Percentiles rank a stretch among this genome's conserved stretches.
Conservation (phyloP, 2,329 filamentous ascomycete species). For the Sarocladium kiliense region DNA sequence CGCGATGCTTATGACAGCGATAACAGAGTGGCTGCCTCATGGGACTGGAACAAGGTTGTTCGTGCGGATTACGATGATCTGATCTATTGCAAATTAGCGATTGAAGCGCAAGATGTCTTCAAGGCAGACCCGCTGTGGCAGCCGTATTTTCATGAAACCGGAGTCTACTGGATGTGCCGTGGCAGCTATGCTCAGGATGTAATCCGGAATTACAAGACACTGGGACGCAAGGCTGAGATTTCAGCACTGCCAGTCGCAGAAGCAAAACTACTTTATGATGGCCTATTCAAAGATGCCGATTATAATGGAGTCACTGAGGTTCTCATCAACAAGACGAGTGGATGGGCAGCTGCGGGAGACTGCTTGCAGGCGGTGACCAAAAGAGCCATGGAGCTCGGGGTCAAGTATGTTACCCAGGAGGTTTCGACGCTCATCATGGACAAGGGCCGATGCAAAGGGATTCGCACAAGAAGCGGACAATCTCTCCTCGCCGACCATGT, state of each 20-base stretch:
- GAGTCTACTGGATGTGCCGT: conserved; percentile 52
- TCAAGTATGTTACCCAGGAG: conserved; percentile 53
- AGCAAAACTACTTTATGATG: conserved; percentile 46
- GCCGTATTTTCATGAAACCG: conserved; percentile 53
- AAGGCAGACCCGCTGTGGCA: conserved; percentile 50
- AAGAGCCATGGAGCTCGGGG: conserved; percentile 47
- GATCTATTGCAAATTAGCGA: conserved; percentile 57
- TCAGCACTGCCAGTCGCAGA: conserved; percentile 40
- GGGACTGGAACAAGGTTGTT: conserved; percentile 70
- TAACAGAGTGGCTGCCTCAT: conserved; percentile 54
- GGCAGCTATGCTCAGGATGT: conserved; percentile 46
- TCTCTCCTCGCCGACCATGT: conserved; percentile 43
- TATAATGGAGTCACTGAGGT: conserved; percentile 55
- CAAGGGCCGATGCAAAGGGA: conserved; percentile 37
- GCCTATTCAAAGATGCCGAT: conserved; percentile 55
- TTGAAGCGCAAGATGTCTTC: conserved; percentile 62
- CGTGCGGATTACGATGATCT: conserved; percentile 63
- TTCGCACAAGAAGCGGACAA: conserved; percentile 39
- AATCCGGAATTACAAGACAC: conserved; percentile 44
- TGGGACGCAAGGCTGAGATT: conserved; percentile 34
- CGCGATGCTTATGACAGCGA: conserved; percentile 45
- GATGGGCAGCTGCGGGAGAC: conserved; percentile 60
- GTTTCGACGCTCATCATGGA: conserved; percentile 44
- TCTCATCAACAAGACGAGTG: conserved; percentile 55
- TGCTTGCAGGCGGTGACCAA: conserved; percentile 49